Evolutionary conservation across 1,284 basidiomycete genomes (phyloP), one percentile per base, ranked within the genome.

Genomic region (Afroboletus lepidellus): DNA sequence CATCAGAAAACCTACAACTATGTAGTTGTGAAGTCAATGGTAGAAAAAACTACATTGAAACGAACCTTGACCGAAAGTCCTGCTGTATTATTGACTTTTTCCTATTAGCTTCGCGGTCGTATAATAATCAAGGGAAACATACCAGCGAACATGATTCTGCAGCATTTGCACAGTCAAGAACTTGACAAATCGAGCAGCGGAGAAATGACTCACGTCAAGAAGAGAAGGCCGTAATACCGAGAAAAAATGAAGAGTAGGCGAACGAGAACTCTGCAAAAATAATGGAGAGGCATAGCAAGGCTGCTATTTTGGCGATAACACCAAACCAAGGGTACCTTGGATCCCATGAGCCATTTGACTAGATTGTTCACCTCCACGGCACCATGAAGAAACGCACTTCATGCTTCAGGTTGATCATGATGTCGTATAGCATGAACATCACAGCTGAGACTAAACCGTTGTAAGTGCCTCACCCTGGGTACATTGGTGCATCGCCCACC

Each of bases 161-260:
- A 41, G 11, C 27, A 46, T 38, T 16, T 4, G 18, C 16, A 1
- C 0, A n/a, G 8, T 50, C 25, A 49, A 30, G n/a, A 24, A n/a
- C 11, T 37, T 3, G 9, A 7, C 16, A 27, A 7, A 20, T 13
- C 3, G 11, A 25, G 6, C 11, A 29, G 21, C 25, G 24, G 12
- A 8, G 8, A 25, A 9, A 27, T 13, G 11, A 59, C 63, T 23
- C 18, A 62, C 61, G 42, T 42, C 24, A 64, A 53, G 42, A 51
- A 62, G 24, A 64, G 9, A 21, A 62, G 34, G 15, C 59, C 61
- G 15, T 65, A 62, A 37, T 65, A 65, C n/a, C 61, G 61, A 30
- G 59, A 44, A 39, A 63, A 61, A 30, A 65, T 24, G 41, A 63
- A 62, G 15, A 65, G 46, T 2, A 48, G 11, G 23, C n/a, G 41